phyloP scores from a whole-genome alignment of 1,284 basidiomycete genomes.

The Prillingera fragicola region DNA sequence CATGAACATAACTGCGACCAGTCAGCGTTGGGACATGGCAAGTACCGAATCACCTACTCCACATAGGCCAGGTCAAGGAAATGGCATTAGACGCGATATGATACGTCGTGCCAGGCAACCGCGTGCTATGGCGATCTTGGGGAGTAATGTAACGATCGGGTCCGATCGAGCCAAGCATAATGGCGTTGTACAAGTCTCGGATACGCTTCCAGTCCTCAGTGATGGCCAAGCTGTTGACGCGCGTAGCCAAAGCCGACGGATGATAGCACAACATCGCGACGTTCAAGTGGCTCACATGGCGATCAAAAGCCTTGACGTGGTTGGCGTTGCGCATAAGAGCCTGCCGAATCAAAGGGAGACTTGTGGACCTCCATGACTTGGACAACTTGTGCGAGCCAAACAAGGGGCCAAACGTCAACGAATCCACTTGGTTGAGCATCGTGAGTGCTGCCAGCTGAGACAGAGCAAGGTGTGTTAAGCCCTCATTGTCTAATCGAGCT shows the following conservation, averaged over 20 bases:
- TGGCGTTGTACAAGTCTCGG: slow-evolving; percentile 13
- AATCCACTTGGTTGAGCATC: slow-evolving; percentile 22
- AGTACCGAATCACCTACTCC: slow-evolving; percentile 15
- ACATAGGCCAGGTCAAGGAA: slow-evolving; percentile 14
- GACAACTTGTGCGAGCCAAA: slow-evolving; percentile 13
- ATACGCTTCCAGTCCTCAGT: slow-evolving; percentile 3
- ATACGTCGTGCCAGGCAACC: background rate
- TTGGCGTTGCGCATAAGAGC: background rate
- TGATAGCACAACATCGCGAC: slow-evolving; percentile 23
- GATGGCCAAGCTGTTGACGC: slow-evolving; percentile 6
- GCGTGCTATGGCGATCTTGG: slow-evolving; percentile 10
- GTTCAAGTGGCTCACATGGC: background rate
- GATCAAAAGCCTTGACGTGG: background rate
- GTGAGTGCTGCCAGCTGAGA: slow-evolving; percentile 23
- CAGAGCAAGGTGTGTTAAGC: slow-evolving; percentile 16
- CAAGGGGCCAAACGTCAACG: slow-evolving; percentile 10
- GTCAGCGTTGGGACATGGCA: background rate
- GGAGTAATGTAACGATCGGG: slow-evolving; percentile 15
- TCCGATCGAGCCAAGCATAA: slow-evolving; percentile 22
- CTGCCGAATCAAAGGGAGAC: background rate
- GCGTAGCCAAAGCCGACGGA: slow-evolving; percentile 15
- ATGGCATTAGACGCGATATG: slow-evolving; percentile 6
- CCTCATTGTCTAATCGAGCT: slow-evolving; percentile 20
- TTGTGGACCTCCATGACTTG: background rate
- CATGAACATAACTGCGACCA: slow-evolving; percentile 2